Evolutionary conservation across 2,329 filamentous ascomycete species (phyloP).

Genomic region (Cytospora leucostoma): DNA sequence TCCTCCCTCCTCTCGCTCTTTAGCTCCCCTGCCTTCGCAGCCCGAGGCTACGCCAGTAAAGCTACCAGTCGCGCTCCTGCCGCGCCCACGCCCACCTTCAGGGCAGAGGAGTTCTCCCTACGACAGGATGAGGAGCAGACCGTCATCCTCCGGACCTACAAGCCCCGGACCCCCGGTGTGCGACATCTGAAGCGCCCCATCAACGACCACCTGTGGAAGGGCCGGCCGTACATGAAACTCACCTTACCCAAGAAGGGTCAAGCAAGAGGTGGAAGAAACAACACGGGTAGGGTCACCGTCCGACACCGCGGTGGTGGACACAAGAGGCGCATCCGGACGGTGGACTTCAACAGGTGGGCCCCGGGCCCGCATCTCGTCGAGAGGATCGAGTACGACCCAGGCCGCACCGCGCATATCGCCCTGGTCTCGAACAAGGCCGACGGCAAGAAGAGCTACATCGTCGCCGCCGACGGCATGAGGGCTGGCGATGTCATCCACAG

Average conservation of each 20-base stretch:
- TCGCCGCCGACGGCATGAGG: constrained; percentile 92
- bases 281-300: constrained; percentile 81
- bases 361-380: constrained; percentile 87
- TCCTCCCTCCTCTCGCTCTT: constrained; percentile 31
- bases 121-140: constrained; percentile 38
- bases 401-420: constrained; percentile 89
- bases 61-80: constrained; percentile 25
- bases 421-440: constrained; percentile 76
- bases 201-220: constrained; percentile 97
- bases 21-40: constrained; percentile 23
- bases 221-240: constrained; percentile 76
- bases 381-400: constrained; percentile 94
- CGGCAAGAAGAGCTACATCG: constrained; percentile 80
- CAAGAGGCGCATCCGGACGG: constrained; percentile 86
- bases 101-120: constrained; percentile 17
- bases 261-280: constrained; percentile 89
- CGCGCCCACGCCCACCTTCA: constrained; percentile 3
- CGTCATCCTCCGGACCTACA: constrained; percentile 76
- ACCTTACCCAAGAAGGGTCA: constrained; percentile 94
- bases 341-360: constrained; percentile 81
- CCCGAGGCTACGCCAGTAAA: constrained; percentile 29
- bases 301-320: constrained; percentile 90
- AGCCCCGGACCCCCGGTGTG: constrained; percentile 87
- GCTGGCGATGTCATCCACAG: constrained; percentile 91
- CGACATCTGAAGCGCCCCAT: constrained; percentile 89